phyloP scores from a whole-genome alignment of 192 early-diverging fungal genomes.

The Coemansia sp. region DNA sequence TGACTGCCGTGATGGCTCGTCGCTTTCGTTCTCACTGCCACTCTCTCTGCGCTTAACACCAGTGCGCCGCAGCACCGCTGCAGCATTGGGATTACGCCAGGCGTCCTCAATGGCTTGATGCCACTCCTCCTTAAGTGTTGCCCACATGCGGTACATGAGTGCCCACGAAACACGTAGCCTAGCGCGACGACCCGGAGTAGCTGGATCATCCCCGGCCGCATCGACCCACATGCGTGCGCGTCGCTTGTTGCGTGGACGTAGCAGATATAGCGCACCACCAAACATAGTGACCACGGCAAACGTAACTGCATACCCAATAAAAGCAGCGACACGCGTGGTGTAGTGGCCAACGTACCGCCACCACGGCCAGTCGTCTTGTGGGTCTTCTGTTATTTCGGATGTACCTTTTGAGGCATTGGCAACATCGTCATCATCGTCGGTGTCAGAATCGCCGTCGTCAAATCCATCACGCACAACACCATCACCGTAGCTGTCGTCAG shows the following conservation, averaged over 20 bases:
- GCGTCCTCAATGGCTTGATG: conserved; percentile 37
- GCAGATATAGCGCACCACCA: conserved; percentile 36
- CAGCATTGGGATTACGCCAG: conserved; percentile 52
- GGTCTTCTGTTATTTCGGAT: conserved; percentile 5
- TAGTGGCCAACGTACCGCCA: conserved; percentile 51
- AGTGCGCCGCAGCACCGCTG: conserved; percentile 44
- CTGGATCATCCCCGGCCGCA: conserved; percentile 32
- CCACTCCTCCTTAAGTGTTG: conserved; percentile 50
- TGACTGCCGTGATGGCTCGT: conserved; percentile 16
- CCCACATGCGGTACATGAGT: conserved; percentile 54
- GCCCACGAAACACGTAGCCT: conserved; percentile 50
- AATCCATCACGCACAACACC: not conserved
- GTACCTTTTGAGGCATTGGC: not conserved
- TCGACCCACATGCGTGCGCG: conserved; percentile 51
- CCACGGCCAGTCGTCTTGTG: conserved; percentile 36
- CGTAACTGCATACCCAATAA: conserved; percentile 41
- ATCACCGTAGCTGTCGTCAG: not conserved
- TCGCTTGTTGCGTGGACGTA: conserved; percentile 46
- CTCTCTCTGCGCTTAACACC: conserved; percentile 30
- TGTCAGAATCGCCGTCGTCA: conserved; percentile 7
- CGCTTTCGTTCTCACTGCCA: conserved; percentile 2
- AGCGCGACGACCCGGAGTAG: conserved; percentile 32
- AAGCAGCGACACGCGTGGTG: conserved; percentile 40
- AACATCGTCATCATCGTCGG: conserved; percentile 4
- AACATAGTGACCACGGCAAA: conserved; percentile 33